A percentile compares a stretch with the other conserved stretches of the same genome.
These are phyloP conservation scores for Mucor velutinosus DNA, from an alignment of 371 early-diverging fungal genomes.

Conservation along the genomic window DNA sequence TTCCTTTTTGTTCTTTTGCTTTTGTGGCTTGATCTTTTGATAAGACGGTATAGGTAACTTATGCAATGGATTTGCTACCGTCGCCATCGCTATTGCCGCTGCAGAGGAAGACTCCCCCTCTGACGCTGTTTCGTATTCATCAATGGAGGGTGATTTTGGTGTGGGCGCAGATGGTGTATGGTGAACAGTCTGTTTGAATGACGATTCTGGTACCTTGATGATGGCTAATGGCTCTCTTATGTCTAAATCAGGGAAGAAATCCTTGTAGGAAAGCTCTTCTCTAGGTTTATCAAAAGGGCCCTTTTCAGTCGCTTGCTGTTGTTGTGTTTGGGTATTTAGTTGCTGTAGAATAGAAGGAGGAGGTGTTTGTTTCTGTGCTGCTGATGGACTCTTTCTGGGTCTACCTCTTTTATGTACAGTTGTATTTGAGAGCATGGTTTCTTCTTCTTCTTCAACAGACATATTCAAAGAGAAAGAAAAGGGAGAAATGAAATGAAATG, in stretches of 20 bases:
- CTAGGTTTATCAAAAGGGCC: slow-evolving; percentile 52
- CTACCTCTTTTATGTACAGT: slow-evolving; percentile 16
- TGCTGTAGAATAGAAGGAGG: background rate
- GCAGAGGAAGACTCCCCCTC: background rate
- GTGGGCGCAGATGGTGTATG: background rate
- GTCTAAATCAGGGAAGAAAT: slow-evolving; percentile 82
- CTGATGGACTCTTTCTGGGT: slow-evolving; percentile 9
- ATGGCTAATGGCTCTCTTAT: slow-evolving; percentile 54
- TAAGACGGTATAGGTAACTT: slow-evolving; percentile 17
- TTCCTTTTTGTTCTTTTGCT: slow-evolving; percentile 4
- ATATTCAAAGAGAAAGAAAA: background rate
- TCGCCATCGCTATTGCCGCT: background rate
- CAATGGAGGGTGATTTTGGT: slow-evolving; percentile 3
- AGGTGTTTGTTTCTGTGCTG: background rate
- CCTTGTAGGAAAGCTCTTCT: slow-evolving; percentile 83
- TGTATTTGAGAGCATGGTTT: background rate
- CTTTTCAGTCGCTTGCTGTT: background rate
- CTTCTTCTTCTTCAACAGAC: background rate
- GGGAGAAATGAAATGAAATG: background rate
- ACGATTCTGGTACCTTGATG: slow-evolving; percentile 13
- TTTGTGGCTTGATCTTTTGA: background rate
- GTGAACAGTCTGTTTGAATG: background rate
- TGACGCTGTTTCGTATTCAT: slow-evolving; percentile 12
- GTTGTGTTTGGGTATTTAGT: background rate
- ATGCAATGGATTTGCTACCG: background rate